Conservation (phyloP, 108 stramenopile species). For the Thalassiosira profunda region DNA sequence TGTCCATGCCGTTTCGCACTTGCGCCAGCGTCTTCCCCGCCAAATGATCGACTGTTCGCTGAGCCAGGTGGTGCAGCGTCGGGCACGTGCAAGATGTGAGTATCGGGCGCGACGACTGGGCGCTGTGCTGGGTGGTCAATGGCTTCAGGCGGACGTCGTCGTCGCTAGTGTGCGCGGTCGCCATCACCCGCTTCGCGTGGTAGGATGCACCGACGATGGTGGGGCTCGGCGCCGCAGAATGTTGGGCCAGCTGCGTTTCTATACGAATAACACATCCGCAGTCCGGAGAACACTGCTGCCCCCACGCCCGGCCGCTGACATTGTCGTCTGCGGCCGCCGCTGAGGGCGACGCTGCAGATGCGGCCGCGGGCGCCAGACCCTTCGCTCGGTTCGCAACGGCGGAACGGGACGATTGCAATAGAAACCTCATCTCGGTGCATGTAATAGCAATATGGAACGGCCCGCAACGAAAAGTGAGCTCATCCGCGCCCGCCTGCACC, state of each 20-base stretch:
- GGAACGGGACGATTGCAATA: conserved; percentile 1
- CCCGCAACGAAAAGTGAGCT: too few species aligned
- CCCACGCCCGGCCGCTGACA: conserved; percentile 55
- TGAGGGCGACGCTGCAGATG: neutral
- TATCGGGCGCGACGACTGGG: conserved; percentile 42
- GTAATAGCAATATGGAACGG: too few species aligned
- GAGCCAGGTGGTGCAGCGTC: conserved; percentile 66
- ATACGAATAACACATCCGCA: conserved; percentile 86
- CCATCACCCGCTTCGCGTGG: conserved; percentile 69
- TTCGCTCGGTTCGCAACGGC: neutral
- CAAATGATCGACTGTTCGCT: conserved; percentile 50
- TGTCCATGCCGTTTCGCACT: conserved; percentile 54
- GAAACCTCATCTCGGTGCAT: conserved; percentile 14
- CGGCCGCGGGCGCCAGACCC: neutral
- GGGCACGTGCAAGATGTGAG: conserved; percentile 74
- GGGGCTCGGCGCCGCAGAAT: conserved; percentile 5
- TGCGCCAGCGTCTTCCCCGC: conserved; percentile 40
- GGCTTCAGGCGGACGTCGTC: conserved; percentile 30
- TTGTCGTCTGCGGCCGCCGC: neutral
- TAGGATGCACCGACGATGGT: conserved; percentile 51
- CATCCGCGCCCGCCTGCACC: too few species aligned
- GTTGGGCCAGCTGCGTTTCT: conserved; percentile 52
- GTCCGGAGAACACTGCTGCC: conserved; percentile 79
- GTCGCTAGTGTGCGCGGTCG: conserved; percentile 8
- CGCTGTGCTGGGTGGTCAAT: conserved; percentile 31